Evolutionary conservation across 2,329 filamentous ascomycete genomes (phyloP), one percentile per base, ranked within the genome.

Genomic region (Chaetomiaceae sp.): DNA sequence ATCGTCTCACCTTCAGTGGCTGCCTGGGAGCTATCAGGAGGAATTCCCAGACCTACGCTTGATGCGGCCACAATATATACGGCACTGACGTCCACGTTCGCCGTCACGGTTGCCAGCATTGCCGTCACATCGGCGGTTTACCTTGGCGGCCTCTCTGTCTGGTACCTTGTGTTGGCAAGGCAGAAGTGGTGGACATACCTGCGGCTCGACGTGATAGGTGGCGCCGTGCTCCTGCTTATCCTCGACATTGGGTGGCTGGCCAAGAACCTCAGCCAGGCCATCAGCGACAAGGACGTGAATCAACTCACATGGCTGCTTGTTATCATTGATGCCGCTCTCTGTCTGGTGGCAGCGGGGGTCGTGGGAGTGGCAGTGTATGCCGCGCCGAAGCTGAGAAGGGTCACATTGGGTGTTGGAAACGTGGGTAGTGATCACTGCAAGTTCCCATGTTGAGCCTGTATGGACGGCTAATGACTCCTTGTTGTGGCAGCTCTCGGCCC

Each of bases 181-280:
- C 19, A 39, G 21, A 51, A 51, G 45, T 54, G 52, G 52, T 54
- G 52, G 52, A 44, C 23, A 7, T 9, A 30, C n/a, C 12, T 48
- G 13, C 42, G 37, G 40, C 13, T 54, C 4, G 44, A 51, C 42
- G 35, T 39, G 3, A n/a, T 50, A 5, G 19, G 37, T 9, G 52
- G 39, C 1, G 34, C 33, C 3, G 48, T 17, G 16, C 4, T 54
- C 13, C 6, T 54, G 2, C 13, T 44, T 3, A 14, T 42, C 20
- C 14, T 54, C 6, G 41, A 27, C 31, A 33, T 51, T 19, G 44
- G 40, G 1, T 51, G 39, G 33, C 51, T 35, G 17, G 48, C 20
- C 16, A 48, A 13, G 44, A 41, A 30, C 1, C 14, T 50, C 14
- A 23, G 21, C 5, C 2, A 10, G 5, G 14, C 6, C 9, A 37